Base-by-base conservation (phyloP, 768 basidiomycete species). In the Leccinum broughii region DNA sequence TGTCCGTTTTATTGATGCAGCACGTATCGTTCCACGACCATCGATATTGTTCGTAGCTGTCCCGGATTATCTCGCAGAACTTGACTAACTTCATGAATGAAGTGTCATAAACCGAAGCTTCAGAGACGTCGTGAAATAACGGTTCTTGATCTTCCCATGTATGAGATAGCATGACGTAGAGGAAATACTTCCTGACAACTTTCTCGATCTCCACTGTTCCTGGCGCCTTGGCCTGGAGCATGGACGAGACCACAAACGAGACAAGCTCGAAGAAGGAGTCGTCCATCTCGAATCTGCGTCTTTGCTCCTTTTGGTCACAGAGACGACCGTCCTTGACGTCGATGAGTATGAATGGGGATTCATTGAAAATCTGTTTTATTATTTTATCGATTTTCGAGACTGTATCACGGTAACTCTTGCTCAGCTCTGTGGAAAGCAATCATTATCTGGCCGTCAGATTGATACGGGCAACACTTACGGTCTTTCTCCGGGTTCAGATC, bases 311-410 rank as follows among this genome's bases (percentile, higher is more conserved):
- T 20, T 46, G n/a, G 20, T 46, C 46, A 22, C 22, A 24, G 14
- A 61, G 59, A 30, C 8, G 41, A 3, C 64, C 64, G 6, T 49
- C 51, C 4, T 51, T 3, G 20, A 61, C 57, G 5, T 64, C n/a
- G 30, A 65, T 65, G 28, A 64, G 50, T n/a, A 63, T 46, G 32
- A 63, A 57, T 17, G 64, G 62, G 3, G 56, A 65, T 22, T 5
- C 28, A 11, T 57, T 49, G 26, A 44, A 5, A 9, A 22, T 6
- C 11, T 10, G 11, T 20, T n/a, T 0, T n/a, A 46, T 46, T 10
- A n/a, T 13, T 4, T 10, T 6, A 13, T 22, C 9, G 13, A 64
- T 51, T 30, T 51, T 11, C 1, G 7, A 10, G 15, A 34, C 7
- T 8, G 53, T 46, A 48, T 37, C 13, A 20, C 1, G 3, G 49